A percentile compares a stretch with the other conserved stretches of the same genome.
These are phyloP conservation scores for Harringtonia aguacate DNA, from an alignment of 2,329 filamentous ascomycete species.

Conservation along the genomic window DNA sequence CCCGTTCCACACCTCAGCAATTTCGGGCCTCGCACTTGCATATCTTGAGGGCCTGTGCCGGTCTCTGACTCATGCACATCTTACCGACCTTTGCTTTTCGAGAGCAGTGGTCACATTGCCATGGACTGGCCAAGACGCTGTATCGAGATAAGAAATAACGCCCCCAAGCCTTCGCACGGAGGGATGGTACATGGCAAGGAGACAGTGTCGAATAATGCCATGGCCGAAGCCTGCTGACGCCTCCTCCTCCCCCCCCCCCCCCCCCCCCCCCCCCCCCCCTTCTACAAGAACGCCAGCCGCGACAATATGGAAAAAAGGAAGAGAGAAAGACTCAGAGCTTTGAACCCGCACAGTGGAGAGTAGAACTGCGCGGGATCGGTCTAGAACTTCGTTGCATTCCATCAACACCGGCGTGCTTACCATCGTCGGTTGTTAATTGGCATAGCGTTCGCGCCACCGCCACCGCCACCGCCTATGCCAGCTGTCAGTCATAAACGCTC, in stretches of 20 bases:
- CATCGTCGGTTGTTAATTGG: conserved; percentile 40
- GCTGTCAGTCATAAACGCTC: neutral
- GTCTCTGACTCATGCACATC: too few relatives aligned
- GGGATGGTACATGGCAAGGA: too few relatives aligned
- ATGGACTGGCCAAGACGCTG: too few relatives aligned
- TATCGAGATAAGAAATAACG: too few relatives aligned
- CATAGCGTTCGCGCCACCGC: conserved; percentile 40
- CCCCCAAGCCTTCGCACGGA: too few relatives aligned
- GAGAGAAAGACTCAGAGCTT: neutral
- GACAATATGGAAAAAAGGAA: neutral
- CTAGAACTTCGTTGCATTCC: conserved; percentile 1
- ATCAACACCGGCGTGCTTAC: conserved; percentile 22
- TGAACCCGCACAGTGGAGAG: neutral
- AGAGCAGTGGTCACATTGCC: too few relatives aligned
- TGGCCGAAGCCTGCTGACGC: neutral
- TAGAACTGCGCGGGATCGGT: neutral
- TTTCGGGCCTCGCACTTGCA: too few relatives aligned
- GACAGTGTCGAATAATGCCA: neutral
- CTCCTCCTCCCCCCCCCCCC: too few relatives aligned
- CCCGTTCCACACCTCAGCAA: too few relatives aligned
- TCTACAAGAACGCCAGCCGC: conserved; percentile 2
- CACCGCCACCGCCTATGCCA: conserved; percentile 18
- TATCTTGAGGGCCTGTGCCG: too few relatives aligned
- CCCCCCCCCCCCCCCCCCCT: too few relatives aligned
- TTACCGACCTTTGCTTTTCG: too few relatives aligned